Percentiles rank a stretch among this genome's conserved stretches.
phyloP scores from a whole-genome alignment of 768 basidiomycete species.

The Neoboletus brunneissimus region DNA sequence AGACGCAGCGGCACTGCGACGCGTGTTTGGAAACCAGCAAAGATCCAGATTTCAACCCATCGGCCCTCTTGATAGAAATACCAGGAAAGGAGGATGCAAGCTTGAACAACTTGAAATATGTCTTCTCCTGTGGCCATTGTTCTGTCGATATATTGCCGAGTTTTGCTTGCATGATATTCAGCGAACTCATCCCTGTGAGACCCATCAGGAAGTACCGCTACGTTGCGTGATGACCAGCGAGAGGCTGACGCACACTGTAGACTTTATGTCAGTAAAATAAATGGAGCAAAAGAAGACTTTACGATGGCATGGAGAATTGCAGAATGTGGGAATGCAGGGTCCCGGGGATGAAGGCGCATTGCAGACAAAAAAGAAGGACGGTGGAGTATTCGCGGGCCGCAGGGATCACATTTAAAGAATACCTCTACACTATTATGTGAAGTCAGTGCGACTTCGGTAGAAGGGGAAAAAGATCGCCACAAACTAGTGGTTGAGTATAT shows the following conservation, averaged over 20 bases:
- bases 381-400: constrained; percentile 81
- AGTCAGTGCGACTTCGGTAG: constrained; percentile 11
- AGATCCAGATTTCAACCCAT: constrained; percentile 91
- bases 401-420: constrained; percentile 88
- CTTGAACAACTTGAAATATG: constrained; percentile 84
- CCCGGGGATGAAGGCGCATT: constrained; percentile 75
- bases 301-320: constrained; percentile 91
- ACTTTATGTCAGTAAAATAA: constrained; percentile 8
- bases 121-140: constrained; percentile 89
- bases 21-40: constrained; percentile 80
- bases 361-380: constrained; percentile 76
- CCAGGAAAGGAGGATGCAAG: constrained; percentile 83
- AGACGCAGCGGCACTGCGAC: constrained; percentile 78
- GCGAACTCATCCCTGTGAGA: constrained; percentile 81
- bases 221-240: constrained; percentile 73
- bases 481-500: constrained; percentile 72
- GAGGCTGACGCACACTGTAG: constrained; percentile 82
- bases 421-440: constrained; percentile 61
- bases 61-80: constrained; percentile 89
- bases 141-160: constrained; percentile 82
- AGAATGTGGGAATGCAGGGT: constrained; percentile 83
- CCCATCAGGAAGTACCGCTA: constrained; percentile 67
- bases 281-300: constrained; percentile 24
- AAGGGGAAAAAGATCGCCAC: constrained; percentile 28
- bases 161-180: constrained; percentile 83